Base-by-base conservation (phyloP, 1,139 yeast genomes). In the Yarrowia galli region DNA sequence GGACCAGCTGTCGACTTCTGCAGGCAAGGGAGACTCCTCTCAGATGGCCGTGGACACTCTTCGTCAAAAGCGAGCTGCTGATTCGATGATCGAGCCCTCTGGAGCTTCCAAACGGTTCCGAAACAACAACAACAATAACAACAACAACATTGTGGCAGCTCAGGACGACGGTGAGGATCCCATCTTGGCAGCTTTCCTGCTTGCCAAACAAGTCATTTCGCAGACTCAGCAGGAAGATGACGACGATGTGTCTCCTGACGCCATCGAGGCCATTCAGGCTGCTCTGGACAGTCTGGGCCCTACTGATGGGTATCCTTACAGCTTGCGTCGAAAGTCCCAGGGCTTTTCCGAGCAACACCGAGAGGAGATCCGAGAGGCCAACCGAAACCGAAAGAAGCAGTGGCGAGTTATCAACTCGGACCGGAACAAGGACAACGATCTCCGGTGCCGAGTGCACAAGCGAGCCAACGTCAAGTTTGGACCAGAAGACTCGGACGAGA, bases 381-480 rank as follows among this genome's bases (percentile, higher is more conserved):
- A 92, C 73, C 83, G 97, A 65, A 95, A 90, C 71, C 83, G 98
- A 48, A 95, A 95, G 79, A 89, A 92, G 79, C 86, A 87, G 72
- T 95, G 98, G 98, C 85, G 98, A 75, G 95, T 88, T 70, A 88
- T 87, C 45, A 92, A 93, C 75, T 84, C 85, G 18, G 89, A 89
- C 71, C 83, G 96, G 71, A 93, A 93, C 76, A 89, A 91, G 78
- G 97, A 92, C 75, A 89, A 91, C 73, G 98, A 93, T 75, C 79
- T 93, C 69, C 83, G 96, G 67, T 86, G 91, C 1, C 81, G 98
- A 68, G 89, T 95, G 35, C 83, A 85, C 70, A 88, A 88, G 72
- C 81, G 95, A 60, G 98, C 98, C 0, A 81, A 81, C 54, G 78
- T 79, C 22, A 79, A 89, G 71, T 92, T 87, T 78, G 97, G 97